Evolutionary conservation across 129 eudicot genomes (phyloP).

Genomic region (Tagetes erecta): DNA sequence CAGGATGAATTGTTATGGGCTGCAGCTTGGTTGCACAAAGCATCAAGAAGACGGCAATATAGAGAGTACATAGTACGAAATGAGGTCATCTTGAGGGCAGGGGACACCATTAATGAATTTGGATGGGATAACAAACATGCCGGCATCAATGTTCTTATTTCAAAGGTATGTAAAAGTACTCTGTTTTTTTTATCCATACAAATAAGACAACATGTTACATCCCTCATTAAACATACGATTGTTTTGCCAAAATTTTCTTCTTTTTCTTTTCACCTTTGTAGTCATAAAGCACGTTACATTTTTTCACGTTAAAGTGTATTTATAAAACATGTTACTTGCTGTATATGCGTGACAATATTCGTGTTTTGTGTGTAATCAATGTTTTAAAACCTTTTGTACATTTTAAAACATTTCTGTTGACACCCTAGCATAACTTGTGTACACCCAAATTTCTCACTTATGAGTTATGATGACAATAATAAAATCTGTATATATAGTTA

Average conservation of each 20-base stretch:
- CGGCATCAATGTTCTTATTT: conserved; percentile 89
- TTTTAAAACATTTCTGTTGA: too few relatives aligned
- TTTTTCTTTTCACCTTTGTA: not conserved
- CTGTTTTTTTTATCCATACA: not conserved
- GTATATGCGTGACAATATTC: too few relatives aligned
- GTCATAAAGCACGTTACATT: not conserved
- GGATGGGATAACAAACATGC: conserved; percentile 99
- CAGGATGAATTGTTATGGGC: conserved; percentile 97
- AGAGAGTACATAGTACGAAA: conserved; percentile 81
- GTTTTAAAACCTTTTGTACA: too few relatives aligned
- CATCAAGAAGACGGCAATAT: conserved; percentile 73
- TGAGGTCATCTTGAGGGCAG: conserved; percentile 83
- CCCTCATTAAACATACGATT: not conserved
- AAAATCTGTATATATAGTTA: too few relatives aligned
- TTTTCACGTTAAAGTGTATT: too few relatives aligned
- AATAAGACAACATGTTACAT: not conserved
- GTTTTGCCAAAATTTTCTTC: not conserved
- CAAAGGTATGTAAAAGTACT: conserved; percentile 60
- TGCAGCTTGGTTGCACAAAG: conserved; percentile 98
- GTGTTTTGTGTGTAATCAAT: too few relatives aligned
- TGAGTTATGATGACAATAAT: too few relatives aligned
- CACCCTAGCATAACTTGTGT: too few relatives aligned
- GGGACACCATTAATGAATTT: conserved; percentile 89
- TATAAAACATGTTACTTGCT: too few relatives aligned
- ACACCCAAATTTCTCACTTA: too few relatives aligned